Evolutionary conservation across 805 yeast genomes (phyloP).

Genomic region (Yueomyces sinensis): DNA sequence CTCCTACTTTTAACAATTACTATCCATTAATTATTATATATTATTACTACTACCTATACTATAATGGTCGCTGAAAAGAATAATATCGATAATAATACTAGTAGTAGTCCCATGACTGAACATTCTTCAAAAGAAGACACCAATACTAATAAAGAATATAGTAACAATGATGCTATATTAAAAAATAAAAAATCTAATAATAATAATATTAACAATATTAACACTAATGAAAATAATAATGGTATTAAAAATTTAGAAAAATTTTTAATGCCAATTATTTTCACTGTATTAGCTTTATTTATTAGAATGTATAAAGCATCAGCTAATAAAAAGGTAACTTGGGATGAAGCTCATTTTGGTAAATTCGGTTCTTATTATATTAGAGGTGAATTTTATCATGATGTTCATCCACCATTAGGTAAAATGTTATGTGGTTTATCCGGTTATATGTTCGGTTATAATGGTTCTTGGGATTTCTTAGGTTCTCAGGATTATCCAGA

Average conservation of each 20-base stretch:
- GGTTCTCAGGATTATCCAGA: constrained; percentile 56
- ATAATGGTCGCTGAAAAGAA: background rate
- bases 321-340: constrained; percentile 45
- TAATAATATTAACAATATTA: too few species aligned
- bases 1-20: too few species aligned
- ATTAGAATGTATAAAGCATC: constrained; percentile 50
- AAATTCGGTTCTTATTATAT: constrained; percentile 74
- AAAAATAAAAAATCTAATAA: too few species aligned
- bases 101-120: too few species aligned
- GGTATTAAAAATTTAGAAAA: background rate
- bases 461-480: constrained; percentile 65
- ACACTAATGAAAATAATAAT: too few species aligned
- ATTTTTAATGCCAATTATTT: constrained; percentile 23
- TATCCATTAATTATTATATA: too few species aligned
- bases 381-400: constrained; percentile 71
- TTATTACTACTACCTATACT: background rate
- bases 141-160: too few species aligned
- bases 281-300: constrained; percentile 34
- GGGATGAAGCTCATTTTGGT: constrained; percentile 91
- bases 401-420: constrained; percentile 82
- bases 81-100: too few species aligned
- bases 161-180: too few species aligned
- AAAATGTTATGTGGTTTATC: constrained; percentile 69
- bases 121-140: too few species aligned
- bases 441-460: constrained; percentile 65